Evolutionary conservation across 768 basidiomycete genomes (phyloP).

Genomic region (Agaricus blazei): DNA sequence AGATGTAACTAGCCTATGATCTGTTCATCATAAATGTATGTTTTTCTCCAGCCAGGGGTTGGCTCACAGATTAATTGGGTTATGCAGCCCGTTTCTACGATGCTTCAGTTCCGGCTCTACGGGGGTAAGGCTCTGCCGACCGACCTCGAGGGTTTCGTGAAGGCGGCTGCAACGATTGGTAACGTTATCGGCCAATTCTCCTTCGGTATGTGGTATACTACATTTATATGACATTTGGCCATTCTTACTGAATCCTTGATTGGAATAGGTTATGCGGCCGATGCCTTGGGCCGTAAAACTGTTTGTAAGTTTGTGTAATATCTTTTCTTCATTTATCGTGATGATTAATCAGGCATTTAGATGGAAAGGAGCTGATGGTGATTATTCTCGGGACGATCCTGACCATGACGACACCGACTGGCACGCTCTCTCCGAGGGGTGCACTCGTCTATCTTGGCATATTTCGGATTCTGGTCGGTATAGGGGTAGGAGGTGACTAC

Average conservation of each 20-base stretch:
- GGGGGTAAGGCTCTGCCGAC: slow-evolving; percentile 44
- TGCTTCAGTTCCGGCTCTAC: slow-evolving; percentile 64
- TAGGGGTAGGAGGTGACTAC: slow-evolving; percentile 79
- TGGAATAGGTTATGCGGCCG: slow-evolving; percentile 55
- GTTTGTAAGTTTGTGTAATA: slow-evolving; percentile 37
- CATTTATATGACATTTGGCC: not conserved
- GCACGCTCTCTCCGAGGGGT: slow-evolving; percentile 43
- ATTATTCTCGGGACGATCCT: slow-evolving; percentile 77
- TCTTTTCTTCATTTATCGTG: too few species aligned
- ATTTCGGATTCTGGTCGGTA: slow-evolving; percentile 69
- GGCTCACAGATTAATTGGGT: not conserved
- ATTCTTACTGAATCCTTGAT: not conserved
- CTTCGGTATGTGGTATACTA: slow-evolving; percentile 36
- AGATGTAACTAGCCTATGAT: slow-evolving; percentile 48
- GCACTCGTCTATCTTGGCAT: slow-evolving; percentile 59
- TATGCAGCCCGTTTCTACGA: slow-evolving; percentile 55
- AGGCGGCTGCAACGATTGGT: slow-evolving; percentile 68
- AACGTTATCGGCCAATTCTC: slow-evolving; percentile 65
- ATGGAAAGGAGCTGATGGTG: slow-evolving; percentile 77
- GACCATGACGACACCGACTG: slow-evolving; percentile 61
- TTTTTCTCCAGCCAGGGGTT: not conserved
- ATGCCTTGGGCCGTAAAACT: slow-evolving; percentile 63
- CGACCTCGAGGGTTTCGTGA: slow-evolving; percentile 53
- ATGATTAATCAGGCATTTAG: slow-evolving; percentile 23
- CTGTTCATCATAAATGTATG: slow-evolving; percentile 39